phyloP scores from a whole-genome alignment of 208 protist species.

The Vickermania ingenoplastis region DNA sequence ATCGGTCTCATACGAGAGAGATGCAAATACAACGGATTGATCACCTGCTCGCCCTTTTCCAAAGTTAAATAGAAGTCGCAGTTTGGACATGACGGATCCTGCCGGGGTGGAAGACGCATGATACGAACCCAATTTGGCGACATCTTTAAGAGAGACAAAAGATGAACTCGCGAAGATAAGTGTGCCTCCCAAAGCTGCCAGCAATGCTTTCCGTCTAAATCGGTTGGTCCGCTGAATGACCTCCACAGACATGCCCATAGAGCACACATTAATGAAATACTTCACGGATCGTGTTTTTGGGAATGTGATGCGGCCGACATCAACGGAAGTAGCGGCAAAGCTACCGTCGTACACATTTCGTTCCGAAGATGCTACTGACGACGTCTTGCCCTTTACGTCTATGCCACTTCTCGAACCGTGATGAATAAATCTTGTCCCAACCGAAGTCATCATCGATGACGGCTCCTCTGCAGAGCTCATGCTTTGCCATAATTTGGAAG shows the following conservation, averaged over 20 bases:
- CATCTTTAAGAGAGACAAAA: conserved; percentile 36
- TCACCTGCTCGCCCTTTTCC: not conserved
- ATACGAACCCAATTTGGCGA: conserved; percentile 37
- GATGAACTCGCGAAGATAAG: conserved; percentile 50
- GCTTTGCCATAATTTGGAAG: not conserved
- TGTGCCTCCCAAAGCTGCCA: conserved; percentile 29
- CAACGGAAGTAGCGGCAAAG: conserved; percentile 32
- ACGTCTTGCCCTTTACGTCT: not conserved
- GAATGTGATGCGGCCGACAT: conserved; percentile 65
- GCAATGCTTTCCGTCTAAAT: conserved; percentile 24
- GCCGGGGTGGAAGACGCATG: conserved; percentile 20
- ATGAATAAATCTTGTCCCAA: no score
- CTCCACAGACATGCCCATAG: conserved; percentile 70
- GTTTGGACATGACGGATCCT: not conserved
- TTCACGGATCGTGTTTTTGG: conserved; percentile 31
- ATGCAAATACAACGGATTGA: not conserved
- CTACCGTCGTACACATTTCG: not conserved
- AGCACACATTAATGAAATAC: conserved; percentile 84
- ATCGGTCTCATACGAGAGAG: not conserved
- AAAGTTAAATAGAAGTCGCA: not conserved
- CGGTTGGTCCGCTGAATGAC: conserved; percentile 54
- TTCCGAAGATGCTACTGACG: no score
- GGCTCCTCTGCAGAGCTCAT: not conserved
- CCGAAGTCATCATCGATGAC: not conserved
- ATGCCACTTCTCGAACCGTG: not conserved